Conservation (phyloP, 1,284 basidiomycete species). For the Puccinia triticina region DNA sequence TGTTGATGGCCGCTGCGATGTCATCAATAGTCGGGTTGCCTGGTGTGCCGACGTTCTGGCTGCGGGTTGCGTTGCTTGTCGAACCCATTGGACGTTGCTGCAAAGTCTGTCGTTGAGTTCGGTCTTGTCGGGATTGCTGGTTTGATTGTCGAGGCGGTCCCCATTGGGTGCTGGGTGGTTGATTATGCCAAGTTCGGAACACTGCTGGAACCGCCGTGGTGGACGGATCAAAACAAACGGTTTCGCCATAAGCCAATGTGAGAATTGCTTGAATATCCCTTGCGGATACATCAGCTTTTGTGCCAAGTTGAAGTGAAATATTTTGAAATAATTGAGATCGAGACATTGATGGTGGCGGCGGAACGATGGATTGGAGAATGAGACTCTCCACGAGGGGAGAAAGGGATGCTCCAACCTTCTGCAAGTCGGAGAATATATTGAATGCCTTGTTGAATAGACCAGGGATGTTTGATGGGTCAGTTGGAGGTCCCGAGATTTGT, state of each 20-base stretch:
- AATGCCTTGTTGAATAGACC: too few relatives aligned
- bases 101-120: background rate
- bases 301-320: too few relatives aligned
- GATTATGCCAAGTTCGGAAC: background rate
- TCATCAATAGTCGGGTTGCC: background rate
- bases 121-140: too few relatives aligned
- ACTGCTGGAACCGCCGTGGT: background rate
- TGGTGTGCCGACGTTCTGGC: background rate
- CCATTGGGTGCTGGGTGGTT: background rate
- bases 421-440: background rate
- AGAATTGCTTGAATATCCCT: too few relatives aligned
- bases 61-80: too few relatives aligned
- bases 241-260: conserved; percentile 17
- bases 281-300: too few relatives aligned
- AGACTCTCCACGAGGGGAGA: background rate
- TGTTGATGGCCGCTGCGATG: background rate
- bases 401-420: background rate
- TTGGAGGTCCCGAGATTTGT: too few relatives aligned
- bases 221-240: background rate
- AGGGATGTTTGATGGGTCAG: too few relatives aligned
- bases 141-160: too few relatives aligned
- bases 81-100: background rate
- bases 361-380: background rate
- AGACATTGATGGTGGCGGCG: background rate
- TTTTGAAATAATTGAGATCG: conserved; percentile 4